phyloP scores from a whole-genome alignment of 352 stramenopile species.

The Pythium utonaiense region DNA sequence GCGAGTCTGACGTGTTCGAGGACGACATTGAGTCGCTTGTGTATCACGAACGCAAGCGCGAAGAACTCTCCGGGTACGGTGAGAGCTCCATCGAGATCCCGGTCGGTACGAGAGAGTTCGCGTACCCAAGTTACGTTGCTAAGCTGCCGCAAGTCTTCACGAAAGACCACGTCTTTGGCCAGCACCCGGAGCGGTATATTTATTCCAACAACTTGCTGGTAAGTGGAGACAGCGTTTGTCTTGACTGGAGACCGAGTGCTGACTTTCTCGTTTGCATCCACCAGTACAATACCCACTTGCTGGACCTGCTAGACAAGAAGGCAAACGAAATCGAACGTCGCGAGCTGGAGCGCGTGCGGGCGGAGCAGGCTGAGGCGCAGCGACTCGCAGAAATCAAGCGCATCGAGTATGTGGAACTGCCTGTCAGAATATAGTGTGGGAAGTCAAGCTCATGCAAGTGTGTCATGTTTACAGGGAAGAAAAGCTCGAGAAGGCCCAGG shows the following conservation, averaged over 20 bases:
- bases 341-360: slow-evolving; percentile 35
- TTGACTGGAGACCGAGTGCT: background rate
- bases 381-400: slow-evolving; percentile 33
- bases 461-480: slow-evolving; percentile 22
- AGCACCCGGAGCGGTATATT: slow-evolving; percentile 61
- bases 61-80: slow-evolving; percentile 43
- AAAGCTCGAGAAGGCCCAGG: slow-evolving; percentile 1
- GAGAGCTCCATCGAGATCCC: slow-evolving; percentile 52
- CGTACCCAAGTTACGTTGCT: slow-evolving; percentile 54
- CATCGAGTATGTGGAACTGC: slow-evolving; percentile 14
- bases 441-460: too few relatives aligned
- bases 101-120: slow-evolving; percentile 39
- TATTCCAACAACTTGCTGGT: slow-evolving; percentile 80
- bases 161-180: slow-evolving; percentile 56
- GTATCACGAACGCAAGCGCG: slow-evolving; percentile 41
- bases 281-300: slow-evolving; percentile 40
- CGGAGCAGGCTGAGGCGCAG: slow-evolving; percentile 29
- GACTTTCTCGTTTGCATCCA: background rate
- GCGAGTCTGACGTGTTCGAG: slow-evolving; percentile 73
- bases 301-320: slow-evolving; percentile 39
- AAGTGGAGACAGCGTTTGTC: background rate
- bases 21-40: slow-evolving; percentile 66
- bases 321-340: slow-evolving; percentile 36
- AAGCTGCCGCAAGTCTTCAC: slow-evolving; percentile 57
- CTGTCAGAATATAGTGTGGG: too few relatives aligned